phyloP scores from a whole-genome alignment of 78 protist genomes.

The Mastigamoeba balamuthi region DNA sequence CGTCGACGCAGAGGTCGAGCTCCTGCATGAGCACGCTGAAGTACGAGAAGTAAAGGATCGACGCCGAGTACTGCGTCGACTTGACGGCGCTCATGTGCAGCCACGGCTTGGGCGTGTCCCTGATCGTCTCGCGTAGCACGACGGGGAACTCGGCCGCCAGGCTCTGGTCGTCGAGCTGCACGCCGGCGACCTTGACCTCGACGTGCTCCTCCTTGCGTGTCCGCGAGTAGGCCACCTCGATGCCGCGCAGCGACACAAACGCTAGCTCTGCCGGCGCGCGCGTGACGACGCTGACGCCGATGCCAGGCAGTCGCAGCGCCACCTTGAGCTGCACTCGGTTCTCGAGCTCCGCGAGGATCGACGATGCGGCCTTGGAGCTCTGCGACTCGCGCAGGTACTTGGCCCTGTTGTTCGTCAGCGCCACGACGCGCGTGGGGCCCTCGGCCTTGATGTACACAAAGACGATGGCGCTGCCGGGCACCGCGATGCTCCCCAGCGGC shows the following conservation, averaged over 20 bases:
- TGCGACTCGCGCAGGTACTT: too few species aligned
- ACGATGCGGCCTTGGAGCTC: too few species aligned
- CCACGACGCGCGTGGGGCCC: slow-evolving; percentile 33
- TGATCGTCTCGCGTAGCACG: not conserved
- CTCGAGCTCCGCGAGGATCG: not conserved
- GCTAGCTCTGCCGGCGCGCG: slow-evolving; percentile 12
- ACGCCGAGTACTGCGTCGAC: not conserved
- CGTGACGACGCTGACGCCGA: slow-evolving; percentile 29
- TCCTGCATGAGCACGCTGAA: not conserved
- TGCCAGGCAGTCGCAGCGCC: slow-evolving; percentile 12
- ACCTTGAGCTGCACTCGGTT: slow-evolving; percentile 16
- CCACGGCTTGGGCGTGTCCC: slow-evolving; percentile 11
- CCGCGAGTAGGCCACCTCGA: slow-evolving; percentile 1
- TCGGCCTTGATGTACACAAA: slow-evolving; percentile 18
- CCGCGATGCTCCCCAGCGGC: too few species aligned
- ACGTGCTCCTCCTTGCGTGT: slow-evolving; percentile 16
- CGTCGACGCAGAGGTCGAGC: not conserved
- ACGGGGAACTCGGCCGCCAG: slow-evolving; percentile 42
- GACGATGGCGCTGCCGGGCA: slow-evolving; percentile 18
- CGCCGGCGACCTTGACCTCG: slow-evolving; percentile 4
- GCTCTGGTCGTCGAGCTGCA: slow-evolving; percentile 50
- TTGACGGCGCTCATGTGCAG: slow-evolving; percentile 31
- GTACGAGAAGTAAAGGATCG: not conserved
- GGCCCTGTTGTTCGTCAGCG: not conserved
- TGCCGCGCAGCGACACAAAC: slow-evolving; percentile 29